Conservation (phyloP, 805 yeast species). For the Clavispora vitiphila region DNA sequence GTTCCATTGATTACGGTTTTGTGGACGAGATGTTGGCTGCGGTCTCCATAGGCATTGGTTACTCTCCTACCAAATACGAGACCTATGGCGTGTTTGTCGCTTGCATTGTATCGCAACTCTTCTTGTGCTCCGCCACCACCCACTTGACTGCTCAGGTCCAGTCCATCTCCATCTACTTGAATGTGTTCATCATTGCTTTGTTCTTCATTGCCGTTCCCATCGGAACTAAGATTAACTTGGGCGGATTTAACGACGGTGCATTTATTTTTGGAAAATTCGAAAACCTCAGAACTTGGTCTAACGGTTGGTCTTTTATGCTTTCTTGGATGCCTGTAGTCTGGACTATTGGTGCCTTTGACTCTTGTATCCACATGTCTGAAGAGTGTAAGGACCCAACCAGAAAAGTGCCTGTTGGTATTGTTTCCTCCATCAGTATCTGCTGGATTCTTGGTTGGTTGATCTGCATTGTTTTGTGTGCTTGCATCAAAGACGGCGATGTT, state of each 20-base stretch:
- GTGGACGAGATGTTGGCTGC: slow-evolving; percentile 55
- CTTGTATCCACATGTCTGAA: slow-evolving; percentile 65
- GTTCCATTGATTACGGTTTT: slow-evolving; percentile 66
- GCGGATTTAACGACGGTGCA: slow-evolving; percentile 35
- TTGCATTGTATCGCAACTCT: slow-evolving; percentile 46
- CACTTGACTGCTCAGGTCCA: slow-evolving; percentile 53
- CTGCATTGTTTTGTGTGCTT: slow-evolving; percentile 34
- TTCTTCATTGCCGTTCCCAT: slow-evolving; percentile 61
- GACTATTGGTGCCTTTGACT: slow-evolving; percentile 69
- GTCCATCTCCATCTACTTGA: slow-evolving; percentile 49
- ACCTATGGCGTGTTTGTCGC: slow-evolving; percentile 63
- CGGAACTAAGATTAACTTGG: slow-evolving; percentile 35
- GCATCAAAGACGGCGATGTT: slow-evolving; percentile 41
- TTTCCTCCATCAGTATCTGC: slow-evolving; percentile 50
- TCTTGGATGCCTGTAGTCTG: slow-evolving; percentile 64
- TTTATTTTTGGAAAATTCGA: slow-evolving; percentile 51
- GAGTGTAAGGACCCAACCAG: slow-evolving; percentile 57
- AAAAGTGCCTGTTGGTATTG: slow-evolving; percentile 61
- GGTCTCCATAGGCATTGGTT: slow-evolving; percentile 46
- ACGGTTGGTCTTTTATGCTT: slow-evolving; percentile 51
- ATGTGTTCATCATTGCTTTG: slow-evolving; percentile 46
- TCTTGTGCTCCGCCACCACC: slow-evolving; percentile 52
- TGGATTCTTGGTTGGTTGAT: slow-evolving; percentile 48
- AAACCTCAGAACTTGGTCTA: slow-evolving; percentile 50
- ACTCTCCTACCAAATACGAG: slow-evolving; percentile 46